Conservation (phyloP, 176 grass and related monocot genomes). For the Chloris gayana region DNA sequence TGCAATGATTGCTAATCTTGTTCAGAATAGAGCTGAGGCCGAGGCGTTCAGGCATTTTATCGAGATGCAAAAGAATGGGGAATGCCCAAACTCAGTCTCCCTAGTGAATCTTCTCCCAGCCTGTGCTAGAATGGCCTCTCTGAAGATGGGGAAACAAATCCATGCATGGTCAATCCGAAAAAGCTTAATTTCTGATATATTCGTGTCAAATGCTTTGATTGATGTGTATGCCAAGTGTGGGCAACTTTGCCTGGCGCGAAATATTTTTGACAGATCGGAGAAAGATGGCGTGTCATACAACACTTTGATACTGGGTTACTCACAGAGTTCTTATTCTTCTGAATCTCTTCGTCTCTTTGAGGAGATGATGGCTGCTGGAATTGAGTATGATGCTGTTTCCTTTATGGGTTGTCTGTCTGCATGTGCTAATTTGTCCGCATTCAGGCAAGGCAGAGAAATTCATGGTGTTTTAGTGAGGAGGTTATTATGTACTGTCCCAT, state of each 20-base stretch:
- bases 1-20: constrained; percentile 76
- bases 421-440: constrained; percentile 71
- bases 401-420: constrained; percentile 75
- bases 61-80: constrained; percentile 63
- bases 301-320: constrained; percentile 78
- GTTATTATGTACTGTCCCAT: constrained; percentile 49
- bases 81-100: constrained; percentile 70
- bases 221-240: constrained; percentile 92
- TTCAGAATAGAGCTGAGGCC: constrained; percentile 65
- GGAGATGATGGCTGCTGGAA: constrained; percentile 58
- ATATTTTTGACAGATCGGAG: constrained; percentile 66
- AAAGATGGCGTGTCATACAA: constrained; percentile 89
- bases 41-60: constrained; percentile 56
- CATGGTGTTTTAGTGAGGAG: constrained; percentile 72
- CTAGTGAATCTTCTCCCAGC: constrained; percentile 78
- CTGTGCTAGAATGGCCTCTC: constrained; percentile 68
- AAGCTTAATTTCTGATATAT: constrained; percentile 61
- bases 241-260: constrained; percentile 48
- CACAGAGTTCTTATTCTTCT: constrained; percentile 54
- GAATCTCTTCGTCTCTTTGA: constrained; percentile 74
- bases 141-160: constrained; percentile 76
- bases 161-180: constrained; percentile 67
- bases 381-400: constrained; percentile 76
- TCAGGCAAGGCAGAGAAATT: constrained; percentile 85
- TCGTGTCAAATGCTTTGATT: constrained; percentile 85